Conservation (phyloP, 176 grass and related monocot genomes). For the Chloris gayana region DNA sequence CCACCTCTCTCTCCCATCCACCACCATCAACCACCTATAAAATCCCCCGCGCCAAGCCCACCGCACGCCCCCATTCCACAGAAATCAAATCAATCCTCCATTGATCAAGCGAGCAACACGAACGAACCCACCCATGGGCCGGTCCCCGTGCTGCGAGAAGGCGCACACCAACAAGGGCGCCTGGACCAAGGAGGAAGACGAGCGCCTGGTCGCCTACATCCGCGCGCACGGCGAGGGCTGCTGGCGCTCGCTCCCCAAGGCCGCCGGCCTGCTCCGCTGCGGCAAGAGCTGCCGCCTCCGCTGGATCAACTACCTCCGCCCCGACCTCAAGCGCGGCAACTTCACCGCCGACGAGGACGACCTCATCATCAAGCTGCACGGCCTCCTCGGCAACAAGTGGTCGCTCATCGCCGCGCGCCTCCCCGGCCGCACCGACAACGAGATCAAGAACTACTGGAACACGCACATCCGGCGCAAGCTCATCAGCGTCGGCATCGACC, state of each 20-base stretch:
- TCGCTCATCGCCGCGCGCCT: conserved; percentile 79
- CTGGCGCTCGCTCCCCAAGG: conserved; percentile 84
- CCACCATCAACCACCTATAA: neutral
- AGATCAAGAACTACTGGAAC: conserved; percentile 99
- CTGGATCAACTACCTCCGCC: conserved; percentile 99
- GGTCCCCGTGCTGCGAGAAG: conserved; percentile 97
- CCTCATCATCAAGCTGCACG: conserved; percentile 88
- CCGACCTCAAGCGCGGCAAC: conserved; percentile 99
- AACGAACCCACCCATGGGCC: conserved; percentile 34
- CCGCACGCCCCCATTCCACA: neutral
- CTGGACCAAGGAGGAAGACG: conserved; percentile 94
- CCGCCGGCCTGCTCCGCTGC: conserved; percentile 75
- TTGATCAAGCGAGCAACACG: too few relatives aligned
- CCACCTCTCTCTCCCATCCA: neutral
- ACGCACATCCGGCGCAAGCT: conserved; percentile 86
- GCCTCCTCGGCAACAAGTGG: conserved; percentile 93
- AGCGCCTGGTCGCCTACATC: conserved; percentile 70
- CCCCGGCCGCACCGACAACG: conserved; percentile 89
- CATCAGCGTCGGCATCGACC: conserved; percentile 65
- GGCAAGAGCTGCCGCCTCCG: conserved; percentile 99
- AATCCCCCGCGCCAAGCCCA: neutral
- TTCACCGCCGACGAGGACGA: conserved; percentile 85
- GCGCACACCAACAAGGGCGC: conserved; percentile 93
- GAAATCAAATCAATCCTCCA: neutral
- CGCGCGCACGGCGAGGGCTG: conserved; percentile 68